A percentile compares a stretch with the other conserved stretches of the same genome.
These are phyloP conservation scores for Venturiaceae sp. DNA, from an alignment of 2,329 filamentous ascomycete species.

Conservation along the genomic window DNA sequence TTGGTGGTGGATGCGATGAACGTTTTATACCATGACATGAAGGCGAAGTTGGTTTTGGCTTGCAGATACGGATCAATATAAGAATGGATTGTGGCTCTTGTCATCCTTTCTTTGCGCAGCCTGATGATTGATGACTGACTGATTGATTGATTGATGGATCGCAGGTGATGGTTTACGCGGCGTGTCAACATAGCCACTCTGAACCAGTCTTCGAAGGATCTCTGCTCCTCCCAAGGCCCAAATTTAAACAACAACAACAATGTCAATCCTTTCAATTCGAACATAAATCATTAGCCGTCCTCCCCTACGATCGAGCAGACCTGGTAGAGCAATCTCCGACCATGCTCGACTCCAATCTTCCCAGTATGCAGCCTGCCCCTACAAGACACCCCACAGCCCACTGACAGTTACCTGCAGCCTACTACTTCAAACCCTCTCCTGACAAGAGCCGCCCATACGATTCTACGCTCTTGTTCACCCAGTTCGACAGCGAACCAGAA, in stretches of 20 bases:
- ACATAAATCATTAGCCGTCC: too few relatives aligned
- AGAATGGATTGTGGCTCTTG: not conserved
- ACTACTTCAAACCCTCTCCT: slow-evolving; percentile 7
- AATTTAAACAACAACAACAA: not conserved
- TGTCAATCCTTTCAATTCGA: too few relatives aligned
- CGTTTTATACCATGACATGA: not conserved
- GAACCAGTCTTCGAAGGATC: not conserved
- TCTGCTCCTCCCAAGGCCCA: not conserved
- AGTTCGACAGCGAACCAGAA: slow-evolving; percentile 71
- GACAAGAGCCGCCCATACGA: slow-evolving; percentile 24
- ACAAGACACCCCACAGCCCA: not conserved
- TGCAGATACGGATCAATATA: too few relatives aligned
- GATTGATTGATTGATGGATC: too few relatives aligned
- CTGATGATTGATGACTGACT: not conserved
- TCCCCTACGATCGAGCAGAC: too few relatives aligned
- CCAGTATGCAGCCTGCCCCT: slow-evolving; percentile 1
- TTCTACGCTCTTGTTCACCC: slow-evolving; percentile 42
- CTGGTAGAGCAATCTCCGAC: not conserved
- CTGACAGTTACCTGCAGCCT: not conserved
- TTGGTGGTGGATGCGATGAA: not conserved
- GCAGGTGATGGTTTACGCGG: too few relatives aligned
- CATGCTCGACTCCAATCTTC: slow-evolving; percentile 8
- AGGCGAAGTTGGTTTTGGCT: not conserved
- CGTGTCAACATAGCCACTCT: not conserved
- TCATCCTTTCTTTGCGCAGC: not conserved